Evolutionary conservation across 345 rosid genomes (phyloP), one percentile per base, ranked within the genome.

Genomic region (Boechera stricta): DNA sequence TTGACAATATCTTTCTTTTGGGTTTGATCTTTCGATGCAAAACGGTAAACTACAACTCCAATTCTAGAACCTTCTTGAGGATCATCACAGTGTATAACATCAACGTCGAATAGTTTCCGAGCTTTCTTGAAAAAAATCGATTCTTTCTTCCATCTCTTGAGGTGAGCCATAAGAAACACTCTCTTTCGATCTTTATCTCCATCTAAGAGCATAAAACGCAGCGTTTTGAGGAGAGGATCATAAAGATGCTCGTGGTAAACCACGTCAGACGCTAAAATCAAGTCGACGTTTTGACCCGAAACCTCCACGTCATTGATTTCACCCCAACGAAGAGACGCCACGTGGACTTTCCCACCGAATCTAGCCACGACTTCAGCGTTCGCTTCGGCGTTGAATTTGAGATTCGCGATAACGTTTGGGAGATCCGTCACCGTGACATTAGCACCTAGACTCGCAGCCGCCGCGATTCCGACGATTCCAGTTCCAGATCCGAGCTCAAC

Each of bases 401-500:
- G 87, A 79, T 93, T 93, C 45, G 86, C 79, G 10, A 86, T 77
- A 4, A 90, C 97, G 81, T 88, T 87, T 2, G 98, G 96, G 62
- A 91, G 85, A 85, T 94, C 97, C 36, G 98, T 93, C 81, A 88
- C 86, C n/a, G 90, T 87, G 28, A 91, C 92, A 5, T 80, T 69
- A 51, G 96, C 94, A 16, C 86, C 86, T 1, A 93, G 84, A 21
- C 84, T 73, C 12, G 76, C 82, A 0, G 96, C 96, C 0, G 94
- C 89, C 0, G 89, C 91, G 42, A 91, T 88, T 28, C 98, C 98
- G 24, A 86, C 94, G 45, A 91, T 84, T n/a, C 97, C 98, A 0
- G 98, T 91, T 41, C 96, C 98, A 24, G 97, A 91, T 6, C 97
- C 98, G 21, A 94, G 84, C 87, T 94, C 97, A 44, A 94, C 81